Percentiles rank a stretch among this genome's conserved stretches.
phyloP scores from a whole-genome alignment of 2,329 filamentous ascomycete genomes.

The Aspergillus phoenicis region DNA sequence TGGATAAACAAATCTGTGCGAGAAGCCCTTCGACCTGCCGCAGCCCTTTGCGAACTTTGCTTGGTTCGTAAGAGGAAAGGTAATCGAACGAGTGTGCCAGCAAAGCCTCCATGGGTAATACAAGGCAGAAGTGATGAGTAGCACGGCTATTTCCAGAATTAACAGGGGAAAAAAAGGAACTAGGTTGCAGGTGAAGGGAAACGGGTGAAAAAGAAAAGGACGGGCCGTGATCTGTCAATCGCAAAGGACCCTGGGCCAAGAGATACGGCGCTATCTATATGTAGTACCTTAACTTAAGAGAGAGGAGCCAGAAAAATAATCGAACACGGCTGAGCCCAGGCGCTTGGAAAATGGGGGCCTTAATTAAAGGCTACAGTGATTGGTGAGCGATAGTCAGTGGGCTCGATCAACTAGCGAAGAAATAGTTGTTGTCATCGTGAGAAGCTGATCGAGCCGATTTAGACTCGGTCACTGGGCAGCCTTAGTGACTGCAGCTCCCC shows the following conservation, averaged over 20 bases:
- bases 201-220: constrained; percentile 7
- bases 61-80: constrained; percentile 85
- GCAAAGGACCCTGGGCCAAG: constrained; percentile 8
- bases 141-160: not conserved
- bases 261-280: constrained; percentile 4
- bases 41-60: constrained; percentile 89
- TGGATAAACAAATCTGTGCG: constrained; percentile 87
- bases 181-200: constrained; percentile 2
- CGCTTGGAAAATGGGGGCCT: constrained; percentile 11
- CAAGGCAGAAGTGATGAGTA: not conserved
- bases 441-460: constrained; percentile 20
- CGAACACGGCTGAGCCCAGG: constrained; percentile 6
- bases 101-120: constrained; percentile 75
- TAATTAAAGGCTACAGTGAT: constrained; percentile 4
- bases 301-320: constrained; percentile 3
- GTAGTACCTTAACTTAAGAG: constrained; percentile 7
- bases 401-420: constrained; percentile 3
- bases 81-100: constrained; percentile 95
- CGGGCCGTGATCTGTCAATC: constrained; percentile 5
- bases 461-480: constrained; percentile 12
- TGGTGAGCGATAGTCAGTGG: constrained; percentile 4
- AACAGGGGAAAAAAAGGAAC: not conserved
- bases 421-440: constrained; percentile 11
- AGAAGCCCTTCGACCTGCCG: constrained; percentile 92
- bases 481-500: constrained; percentile 19